Evolutionary conservation across 306 rosid species (phyloP).

Genomic region (Oxytropis ochrocephala): DNA sequence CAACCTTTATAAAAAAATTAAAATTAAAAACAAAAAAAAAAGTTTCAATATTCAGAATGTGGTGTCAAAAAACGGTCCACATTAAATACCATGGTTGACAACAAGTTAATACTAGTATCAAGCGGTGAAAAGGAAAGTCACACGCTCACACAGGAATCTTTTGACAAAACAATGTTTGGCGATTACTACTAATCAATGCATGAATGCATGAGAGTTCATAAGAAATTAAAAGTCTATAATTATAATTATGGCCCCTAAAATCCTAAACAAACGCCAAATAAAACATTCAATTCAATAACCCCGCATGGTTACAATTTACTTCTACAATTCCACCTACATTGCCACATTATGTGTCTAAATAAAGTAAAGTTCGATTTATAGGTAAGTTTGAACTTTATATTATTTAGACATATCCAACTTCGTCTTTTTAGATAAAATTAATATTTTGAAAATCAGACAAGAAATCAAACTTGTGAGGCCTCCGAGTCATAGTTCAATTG

Average conservation of each 20-base stretch:
- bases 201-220: not conserved
- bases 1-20: not conserved
- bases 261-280: constrained; percentile 12
- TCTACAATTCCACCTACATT: no score
- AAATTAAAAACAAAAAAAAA: not conserved
- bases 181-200: not conserved
- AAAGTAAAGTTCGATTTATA: no score
- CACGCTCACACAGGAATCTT: not conserved
- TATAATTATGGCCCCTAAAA: constrained; percentile 2
- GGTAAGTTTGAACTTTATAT: no score
- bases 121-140: not conserved
- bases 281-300: not conserved
- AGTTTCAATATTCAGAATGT: not conserved
- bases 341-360: no score
- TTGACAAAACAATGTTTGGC: not conserved
- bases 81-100: constrained; percentile 11
- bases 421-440: no score
- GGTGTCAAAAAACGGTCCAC: not conserved
- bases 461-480: no score
- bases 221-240: not conserved
- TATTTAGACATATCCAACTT: no score
- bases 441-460: no score
- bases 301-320: not conserved
- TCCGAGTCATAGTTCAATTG: no score
- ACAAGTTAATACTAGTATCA: not conserved